Conservation (phyloP, 1,284 basidiomycete species). For the Bjerkandera adusta region DNA sequence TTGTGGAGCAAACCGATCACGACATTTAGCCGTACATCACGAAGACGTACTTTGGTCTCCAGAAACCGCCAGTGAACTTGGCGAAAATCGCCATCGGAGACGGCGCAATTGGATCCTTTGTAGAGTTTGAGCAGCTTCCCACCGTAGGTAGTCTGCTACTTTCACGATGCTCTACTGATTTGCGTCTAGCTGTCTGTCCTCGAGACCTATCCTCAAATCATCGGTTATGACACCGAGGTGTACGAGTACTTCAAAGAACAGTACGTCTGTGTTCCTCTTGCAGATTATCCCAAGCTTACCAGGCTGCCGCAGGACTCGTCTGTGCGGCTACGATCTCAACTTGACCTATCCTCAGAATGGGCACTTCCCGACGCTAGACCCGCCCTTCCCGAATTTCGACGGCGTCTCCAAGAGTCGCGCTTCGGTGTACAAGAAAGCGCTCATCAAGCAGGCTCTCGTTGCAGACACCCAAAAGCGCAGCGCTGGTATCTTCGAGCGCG, state of each 20-base stretch:
- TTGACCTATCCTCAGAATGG: constrained; percentile 61
- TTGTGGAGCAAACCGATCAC: too few relatives aligned
- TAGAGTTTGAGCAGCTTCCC: constrained; percentile 50
- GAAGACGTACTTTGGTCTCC: constrained; percentile 61
- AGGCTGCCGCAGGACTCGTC: too few relatives aligned
- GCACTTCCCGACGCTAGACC: constrained; percentile 38
- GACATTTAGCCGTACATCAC: constrained; percentile 66
- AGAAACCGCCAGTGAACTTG: constrained; percentile 66
- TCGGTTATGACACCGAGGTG: constrained; percentile 64
- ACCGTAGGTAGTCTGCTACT: constrained; percentile 43
- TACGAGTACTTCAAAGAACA: constrained; percentile 67
- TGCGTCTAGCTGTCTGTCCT: constrained; percentile 46
- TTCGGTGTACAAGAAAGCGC: background rate
- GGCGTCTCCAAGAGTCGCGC: background rate
- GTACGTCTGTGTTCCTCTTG: too few relatives aligned
- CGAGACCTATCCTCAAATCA: constrained; percentile 72
- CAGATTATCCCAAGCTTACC: too few relatives aligned
- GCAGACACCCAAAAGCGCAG: background rate
- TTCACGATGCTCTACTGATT: background rate
- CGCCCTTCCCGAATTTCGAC: too few relatives aligned
- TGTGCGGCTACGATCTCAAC: constrained; percentile 55
- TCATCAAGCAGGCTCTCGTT: constrained; percentile 2
- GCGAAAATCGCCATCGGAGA: constrained; percentile 72
- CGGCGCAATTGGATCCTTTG: constrained; percentile 49
- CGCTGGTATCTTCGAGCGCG: background rate